A percentile compares a stretch with the other conserved stretches of the same genome.
phyloP scores from a whole-genome alignment of 257 asterid species.

The Marsdenia floribunda region DNA sequence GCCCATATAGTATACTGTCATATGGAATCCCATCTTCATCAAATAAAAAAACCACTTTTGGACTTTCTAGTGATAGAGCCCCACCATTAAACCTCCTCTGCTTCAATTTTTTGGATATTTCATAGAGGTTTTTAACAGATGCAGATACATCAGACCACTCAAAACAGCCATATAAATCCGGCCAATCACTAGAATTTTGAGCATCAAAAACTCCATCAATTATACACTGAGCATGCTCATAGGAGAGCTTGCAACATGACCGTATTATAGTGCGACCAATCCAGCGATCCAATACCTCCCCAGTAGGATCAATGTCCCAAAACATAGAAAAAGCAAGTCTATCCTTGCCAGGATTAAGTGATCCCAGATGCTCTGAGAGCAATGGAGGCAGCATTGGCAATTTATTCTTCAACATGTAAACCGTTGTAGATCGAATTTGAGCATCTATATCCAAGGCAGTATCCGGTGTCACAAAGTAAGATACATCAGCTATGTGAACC shows the following conservation, averaged over 20 bases:
- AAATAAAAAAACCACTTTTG: constrained; percentile 57
- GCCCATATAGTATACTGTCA: constrained; percentile 44
- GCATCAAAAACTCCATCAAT: constrained; percentile 44
- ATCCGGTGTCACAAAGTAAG: constrained; percentile 73
- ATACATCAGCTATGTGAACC: constrained; percentile 83
- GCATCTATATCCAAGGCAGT: constrained; percentile 66
- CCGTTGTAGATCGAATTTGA: constrained; percentile 31
- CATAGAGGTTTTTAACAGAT: constrained; percentile 55
- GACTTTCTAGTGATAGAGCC: constrained; percentile 76
- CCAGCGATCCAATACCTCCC: constrained; percentile 76
- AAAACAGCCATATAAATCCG: constrained; percentile 23
- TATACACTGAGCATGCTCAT: constrained; percentile 75
- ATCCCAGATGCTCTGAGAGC: constrained; percentile 77
- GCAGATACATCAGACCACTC: constrained; percentile 37
- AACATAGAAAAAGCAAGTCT: constrained; percentile 78
- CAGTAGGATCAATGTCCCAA: constrained; percentile 66
- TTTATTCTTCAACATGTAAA: constrained; percentile 26
- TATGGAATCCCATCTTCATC: constrained; percentile 76
- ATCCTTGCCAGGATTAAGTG: constrained; percentile 82
- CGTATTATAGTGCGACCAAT: constrained; percentile 65
- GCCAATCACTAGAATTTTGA: constrained; percentile 26
- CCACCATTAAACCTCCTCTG: constrained; percentile 60
- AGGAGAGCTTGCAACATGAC: constrained; percentile 87
- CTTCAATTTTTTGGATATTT: constrained; percentile 50
- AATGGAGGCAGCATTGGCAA: constrained; percentile 43